These are phyloP conservation scores for Persicaria tinctoria DNA, from an alignment of 148 eudicot genomes.

Conservation along the genomic window DNA sequence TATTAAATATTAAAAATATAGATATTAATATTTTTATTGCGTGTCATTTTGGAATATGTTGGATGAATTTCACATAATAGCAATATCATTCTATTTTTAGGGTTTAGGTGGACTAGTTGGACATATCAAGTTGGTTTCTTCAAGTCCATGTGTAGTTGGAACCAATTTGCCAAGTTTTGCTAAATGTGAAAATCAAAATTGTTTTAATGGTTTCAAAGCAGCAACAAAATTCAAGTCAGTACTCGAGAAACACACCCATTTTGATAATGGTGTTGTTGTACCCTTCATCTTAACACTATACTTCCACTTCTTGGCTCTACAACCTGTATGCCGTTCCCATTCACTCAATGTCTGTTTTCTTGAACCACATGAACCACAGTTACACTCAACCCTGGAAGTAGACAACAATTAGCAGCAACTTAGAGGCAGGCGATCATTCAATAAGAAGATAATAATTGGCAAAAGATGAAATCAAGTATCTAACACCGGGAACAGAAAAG, in stretches of 20 bases:
- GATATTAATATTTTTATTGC: too few species aligned
- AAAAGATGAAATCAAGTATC: too few species aligned
- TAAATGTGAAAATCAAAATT: neutral
- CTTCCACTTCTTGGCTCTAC: conserved; percentile 96
- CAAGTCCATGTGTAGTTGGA: neutral
- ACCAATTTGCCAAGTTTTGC: neutral
- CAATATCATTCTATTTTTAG: neutral
- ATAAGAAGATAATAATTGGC: neutral
- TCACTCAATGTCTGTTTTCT: conserved; percentile 58
- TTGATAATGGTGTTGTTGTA: conserved; percentile 54
- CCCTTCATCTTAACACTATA: conserved; percentile 77
- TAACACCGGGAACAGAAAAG: too few species aligned
- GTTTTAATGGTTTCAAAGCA: neutral
- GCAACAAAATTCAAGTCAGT: conserved; percentile 7
- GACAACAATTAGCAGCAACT: neutral
- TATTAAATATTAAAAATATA: too few species aligned
- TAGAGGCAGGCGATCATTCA: neutral
- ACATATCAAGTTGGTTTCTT: neutral
- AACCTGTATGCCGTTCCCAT: conserved; percentile 97
- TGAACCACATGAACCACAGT: conserved; percentile 70
- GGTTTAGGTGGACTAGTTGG: neutral
- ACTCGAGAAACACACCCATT: conserved; percentile 55
- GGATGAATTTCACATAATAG: too few species aligned
- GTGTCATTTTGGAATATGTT: too few species aligned
- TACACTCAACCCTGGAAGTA: conserved; percentile 68